Conservation (phyloP, 352 stramenopile genomes). For the Pythium volutum region DNA sequence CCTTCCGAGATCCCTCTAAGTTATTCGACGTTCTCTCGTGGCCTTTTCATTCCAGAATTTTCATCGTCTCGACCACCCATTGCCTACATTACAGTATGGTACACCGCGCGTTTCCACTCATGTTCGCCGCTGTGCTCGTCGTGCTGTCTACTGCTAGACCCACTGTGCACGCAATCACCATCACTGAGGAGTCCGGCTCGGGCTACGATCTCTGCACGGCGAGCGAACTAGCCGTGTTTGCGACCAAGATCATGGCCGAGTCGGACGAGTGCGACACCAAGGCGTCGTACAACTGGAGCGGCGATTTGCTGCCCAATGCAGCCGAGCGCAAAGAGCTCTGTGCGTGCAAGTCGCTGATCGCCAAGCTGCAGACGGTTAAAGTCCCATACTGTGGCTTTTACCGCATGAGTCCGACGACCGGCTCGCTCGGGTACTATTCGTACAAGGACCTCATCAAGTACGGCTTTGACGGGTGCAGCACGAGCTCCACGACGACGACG, state of each 20-base stretch:
- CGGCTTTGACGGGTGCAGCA: not conserved
- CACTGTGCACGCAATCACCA: not conserved
- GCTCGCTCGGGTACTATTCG: not conserved
- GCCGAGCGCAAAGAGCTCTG: slow-evolving; percentile 1
- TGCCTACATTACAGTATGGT: too few species aligned
- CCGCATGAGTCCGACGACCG: not conserved
- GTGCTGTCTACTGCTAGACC: not conserved
- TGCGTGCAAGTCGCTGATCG: not conserved
- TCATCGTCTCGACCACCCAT: not conserved
- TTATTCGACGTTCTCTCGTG: not conserved
- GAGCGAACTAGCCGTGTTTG: not conserved
- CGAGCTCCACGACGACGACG: not conserved
- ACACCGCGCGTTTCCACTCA: not conserved
- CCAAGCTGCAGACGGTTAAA: not conserved
- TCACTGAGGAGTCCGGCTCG: not conserved
- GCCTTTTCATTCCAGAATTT: not conserved
- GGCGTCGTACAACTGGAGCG: not conserved
- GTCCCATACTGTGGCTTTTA: not conserved
- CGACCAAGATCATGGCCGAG: not conserved
- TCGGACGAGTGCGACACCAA: not conserved
- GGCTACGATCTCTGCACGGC: not conserved
- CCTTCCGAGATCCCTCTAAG: not conserved
- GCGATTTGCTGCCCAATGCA: not conserved
- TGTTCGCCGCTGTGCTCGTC: not conserved
- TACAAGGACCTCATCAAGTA: slow-evolving; percentile 3